A percentile compares a stretch with the other conserved stretches of the same genome.
phyloP scores from a whole-genome alignment of 1,139 yeast species.

The Zygoascus meyerae region DNA sequence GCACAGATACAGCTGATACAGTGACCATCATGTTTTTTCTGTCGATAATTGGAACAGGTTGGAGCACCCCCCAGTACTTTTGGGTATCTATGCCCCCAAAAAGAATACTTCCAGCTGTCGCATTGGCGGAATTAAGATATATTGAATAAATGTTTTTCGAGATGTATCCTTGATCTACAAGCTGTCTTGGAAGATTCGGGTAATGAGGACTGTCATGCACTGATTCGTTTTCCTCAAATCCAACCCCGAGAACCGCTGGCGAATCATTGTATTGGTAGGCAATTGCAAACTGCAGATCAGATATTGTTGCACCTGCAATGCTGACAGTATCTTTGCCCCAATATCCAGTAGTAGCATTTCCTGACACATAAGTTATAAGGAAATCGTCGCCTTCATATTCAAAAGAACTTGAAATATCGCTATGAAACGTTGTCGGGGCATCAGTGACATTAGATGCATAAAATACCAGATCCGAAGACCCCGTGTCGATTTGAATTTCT shows the following conservation, averaged over 20 bases:
- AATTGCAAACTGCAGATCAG: slow-evolving; percentile 9
- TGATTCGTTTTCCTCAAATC: slow-evolving; percentile 19
- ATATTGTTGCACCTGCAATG: slow-evolving; percentile 7
- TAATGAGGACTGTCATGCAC: slow-evolving; percentile 30
- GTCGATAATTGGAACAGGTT: slow-evolving; percentile 25
- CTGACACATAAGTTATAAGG: slow-evolving; percentile 25
- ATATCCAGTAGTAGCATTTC: slow-evolving; percentile 38
- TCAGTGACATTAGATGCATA: slow-evolving; percentile 21
- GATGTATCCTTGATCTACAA: slow-evolving; percentile 45
- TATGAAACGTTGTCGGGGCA: slow-evolving; percentile 6
- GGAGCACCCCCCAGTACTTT: slow-evolving; percentile 44
- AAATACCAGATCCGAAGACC: slow-evolving; percentile 45
- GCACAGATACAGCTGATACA: slow-evolving; percentile 5
- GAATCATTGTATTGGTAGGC: slow-evolving; percentile 9
- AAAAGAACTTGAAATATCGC: slow-evolving; percentile 13
- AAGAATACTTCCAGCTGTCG: slow-evolving; percentile 43
- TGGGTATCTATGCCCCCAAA: slow-evolving; percentile 57
- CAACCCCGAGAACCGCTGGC: slow-evolving; percentile 15
- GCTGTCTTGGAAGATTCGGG: slow-evolving; percentile 41
- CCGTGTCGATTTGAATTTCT: slow-evolving; percentile 43
- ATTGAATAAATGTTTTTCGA: slow-evolving; percentile 46
- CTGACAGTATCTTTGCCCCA: slow-evolving; percentile 43
- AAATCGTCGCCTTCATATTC: slow-evolving; percentile 18
- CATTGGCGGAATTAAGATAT: slow-evolving; percentile 40
- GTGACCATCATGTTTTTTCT: slow-evolving; percentile 10